A percentile compares a stretch with the other conserved stretches of the same genome.
Conservation (phyloP, 2,329 filamentous ascomycete genomes). For the Allantophomopsis lycopodina region DNA sequence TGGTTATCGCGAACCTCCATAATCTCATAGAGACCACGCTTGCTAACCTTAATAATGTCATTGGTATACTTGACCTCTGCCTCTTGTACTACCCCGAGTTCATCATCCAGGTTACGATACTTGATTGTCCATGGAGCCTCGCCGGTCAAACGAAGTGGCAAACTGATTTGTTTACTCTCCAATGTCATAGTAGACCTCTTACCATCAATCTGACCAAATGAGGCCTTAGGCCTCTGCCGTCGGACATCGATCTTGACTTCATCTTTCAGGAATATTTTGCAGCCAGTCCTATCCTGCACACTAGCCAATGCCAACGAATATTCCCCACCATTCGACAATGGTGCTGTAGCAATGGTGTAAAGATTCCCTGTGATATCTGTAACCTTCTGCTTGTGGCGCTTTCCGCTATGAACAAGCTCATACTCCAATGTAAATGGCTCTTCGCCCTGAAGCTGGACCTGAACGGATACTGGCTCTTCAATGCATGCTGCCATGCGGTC, state of each 20-base stretch:
- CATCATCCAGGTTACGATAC: conserved; percentile 54
- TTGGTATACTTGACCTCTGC: conserved; percentile 40
- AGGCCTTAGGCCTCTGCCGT: conserved; percentile 73
- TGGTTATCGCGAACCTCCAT: conserved; percentile 62
- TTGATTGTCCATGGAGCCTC: conserved; percentile 72
- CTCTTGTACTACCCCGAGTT: conserved; percentile 30
- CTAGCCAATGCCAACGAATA: conserved; percentile 78
- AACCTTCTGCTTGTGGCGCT: conserved; percentile 55
- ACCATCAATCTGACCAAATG: conserved; percentile 77
- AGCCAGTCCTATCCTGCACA: conserved; percentile 75
- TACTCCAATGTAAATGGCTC: conserved; percentile 83
- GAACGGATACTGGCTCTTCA: conserved; percentile 63
- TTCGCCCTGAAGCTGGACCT: conserved; percentile 67
- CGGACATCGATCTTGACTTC: conserved; percentile 77
- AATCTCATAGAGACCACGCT: conserved; percentile 68
- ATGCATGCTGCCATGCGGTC: conserved; percentile 60
- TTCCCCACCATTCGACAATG: conserved; percentile 69
- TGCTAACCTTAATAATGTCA: conserved; percentile 50
- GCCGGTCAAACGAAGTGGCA: conserved; percentile 78
- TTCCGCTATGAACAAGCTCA: conserved; percentile 82
- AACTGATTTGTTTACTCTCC: conserved; percentile 56
- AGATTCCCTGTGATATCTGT: conserved; percentile 46
- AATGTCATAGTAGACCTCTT: conserved; percentile 62
- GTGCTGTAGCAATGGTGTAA: conserved; percentile 63
- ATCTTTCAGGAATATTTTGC: conserved; percentile 74